Percentiles rank a stretch among this genome's conserved stretches.
Conservation (phyloP, 371 early-diverging fungal species). For the Haplosporangium sp. region DNA sequence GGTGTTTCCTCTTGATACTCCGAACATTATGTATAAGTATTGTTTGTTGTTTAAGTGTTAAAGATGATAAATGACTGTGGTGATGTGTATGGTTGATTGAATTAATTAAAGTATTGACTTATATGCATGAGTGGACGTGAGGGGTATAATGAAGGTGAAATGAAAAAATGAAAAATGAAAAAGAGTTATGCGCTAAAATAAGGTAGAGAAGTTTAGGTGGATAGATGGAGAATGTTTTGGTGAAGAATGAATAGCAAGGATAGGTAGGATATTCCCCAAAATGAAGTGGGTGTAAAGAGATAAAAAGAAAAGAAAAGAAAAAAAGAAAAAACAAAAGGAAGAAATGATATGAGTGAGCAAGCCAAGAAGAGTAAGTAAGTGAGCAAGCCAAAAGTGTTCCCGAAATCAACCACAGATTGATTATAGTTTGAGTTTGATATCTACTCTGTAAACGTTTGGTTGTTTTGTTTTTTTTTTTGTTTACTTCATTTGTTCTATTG, state of each 20-base stretch:
- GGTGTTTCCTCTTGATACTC: constrained; percentile 11
- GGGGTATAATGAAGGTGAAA: neutral
- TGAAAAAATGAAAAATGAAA: neutral
- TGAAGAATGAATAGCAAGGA: neutral
- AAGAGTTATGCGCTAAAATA: neutral
- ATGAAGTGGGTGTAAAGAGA: neutral
- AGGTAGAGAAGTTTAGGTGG: neutral
- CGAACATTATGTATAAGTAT: constrained; percentile 31
- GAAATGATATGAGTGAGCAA: neutral
- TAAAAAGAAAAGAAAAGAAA: neutral
- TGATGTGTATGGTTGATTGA: neutral
- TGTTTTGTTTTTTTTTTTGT: neutral
- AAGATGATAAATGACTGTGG: neutral
- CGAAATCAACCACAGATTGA: neutral
- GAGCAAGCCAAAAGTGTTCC: no score
- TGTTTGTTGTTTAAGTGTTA: neutral
- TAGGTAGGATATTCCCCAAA: neutral
- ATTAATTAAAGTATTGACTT: neutral
- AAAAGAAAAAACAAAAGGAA: neutral
- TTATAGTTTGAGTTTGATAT: neutral
- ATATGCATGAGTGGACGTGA: neutral
- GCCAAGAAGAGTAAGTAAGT: no score
- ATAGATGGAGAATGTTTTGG: neutral
- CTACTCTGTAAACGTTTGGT: neutral
- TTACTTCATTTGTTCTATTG: neutral